Conservation (phyloP, 2,329 filamentous ascomycete species). For the Nannizziopsis arthrosporioides region DNA sequence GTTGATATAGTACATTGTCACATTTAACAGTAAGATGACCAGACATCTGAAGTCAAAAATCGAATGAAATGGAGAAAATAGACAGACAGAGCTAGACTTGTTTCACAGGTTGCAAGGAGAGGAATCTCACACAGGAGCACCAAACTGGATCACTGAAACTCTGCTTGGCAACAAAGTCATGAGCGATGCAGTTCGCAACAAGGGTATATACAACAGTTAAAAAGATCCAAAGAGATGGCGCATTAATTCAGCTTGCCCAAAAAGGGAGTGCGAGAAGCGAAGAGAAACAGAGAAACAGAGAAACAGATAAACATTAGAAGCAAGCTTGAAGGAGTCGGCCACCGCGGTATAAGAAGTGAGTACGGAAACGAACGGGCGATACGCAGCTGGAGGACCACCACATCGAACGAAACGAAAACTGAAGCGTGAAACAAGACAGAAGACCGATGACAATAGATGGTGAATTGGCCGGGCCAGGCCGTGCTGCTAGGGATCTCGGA, state of each 20-base stretch:
- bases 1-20: conserved; percentile 1
- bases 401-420: conserved; percentile 4
- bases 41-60: neutral
- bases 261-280: too few species aligned
- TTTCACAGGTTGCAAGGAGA: neutral
- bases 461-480: neutral
- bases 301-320: neutral
- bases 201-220: conserved; percentile 7
- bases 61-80: neutral
- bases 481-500: neutral
- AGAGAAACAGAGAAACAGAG: neutral
- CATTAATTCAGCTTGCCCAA: too few species aligned
- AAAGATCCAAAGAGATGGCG: neutral
- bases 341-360: conserved; percentile 5
- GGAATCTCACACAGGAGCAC: neutral
- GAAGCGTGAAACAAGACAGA: neutral
- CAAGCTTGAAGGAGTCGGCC: conserved; percentile 1
- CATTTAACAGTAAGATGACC: neutral
- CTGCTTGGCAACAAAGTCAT: neutral
- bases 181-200: conserved; percentile 1
- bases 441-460: neutral
- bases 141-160: neutral
- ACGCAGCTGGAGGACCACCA: neutral
- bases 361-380: conserved; percentile 1
- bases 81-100: neutral